Evolutionary conservation across 202 grass and related monocot genomes (phyloP).

Genomic region (Alloteropsis angusta): DNA sequence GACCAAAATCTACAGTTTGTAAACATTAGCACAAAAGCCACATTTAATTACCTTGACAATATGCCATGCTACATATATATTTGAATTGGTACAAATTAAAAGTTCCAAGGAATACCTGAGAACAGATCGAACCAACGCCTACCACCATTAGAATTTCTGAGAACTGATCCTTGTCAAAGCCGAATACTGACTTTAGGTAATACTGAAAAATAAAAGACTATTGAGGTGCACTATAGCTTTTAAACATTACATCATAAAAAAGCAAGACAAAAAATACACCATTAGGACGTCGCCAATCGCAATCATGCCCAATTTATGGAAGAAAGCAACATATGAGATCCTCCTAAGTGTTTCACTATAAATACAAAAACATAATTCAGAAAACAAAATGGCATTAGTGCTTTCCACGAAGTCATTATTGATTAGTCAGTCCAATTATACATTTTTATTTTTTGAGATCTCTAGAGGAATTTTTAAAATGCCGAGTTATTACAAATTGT

Average conservation of each 20-base stretch:
- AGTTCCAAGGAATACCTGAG: constrained; percentile 39
- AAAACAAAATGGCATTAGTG: not conserved
- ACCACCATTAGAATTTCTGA: constrained; percentile 86
- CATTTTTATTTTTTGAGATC: not conserved
- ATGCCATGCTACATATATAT: not conserved
- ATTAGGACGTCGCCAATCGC: constrained; percentile 63
- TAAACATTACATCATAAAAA: not conserved
- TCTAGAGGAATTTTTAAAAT: not conserved
- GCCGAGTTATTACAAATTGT: not conserved
- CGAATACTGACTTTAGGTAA: constrained; percentile 76
- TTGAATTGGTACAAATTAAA: not conserved
- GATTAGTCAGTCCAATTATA: not conserved
- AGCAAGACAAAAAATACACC: constrained; percentile 30
- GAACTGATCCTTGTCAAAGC: constrained; percentile 86
- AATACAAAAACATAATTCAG: not conserved
- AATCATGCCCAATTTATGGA: constrained; percentile 78
- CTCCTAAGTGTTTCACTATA: constrained; percentile 48
- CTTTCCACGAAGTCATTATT: not conserved
- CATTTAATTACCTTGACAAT: not conserved
- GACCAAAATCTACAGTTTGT: constrained; percentile 49
- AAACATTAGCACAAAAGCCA: not conserved
- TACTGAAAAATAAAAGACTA: constrained; percentile 41
- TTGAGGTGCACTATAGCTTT: not conserved
- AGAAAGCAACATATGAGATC: constrained; percentile 70
- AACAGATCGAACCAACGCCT: constrained; percentile 73